Base-by-base conservation (phyloP, 2,329 filamentous ascomycete genomes). In the Penicillium sp. region DNA sequence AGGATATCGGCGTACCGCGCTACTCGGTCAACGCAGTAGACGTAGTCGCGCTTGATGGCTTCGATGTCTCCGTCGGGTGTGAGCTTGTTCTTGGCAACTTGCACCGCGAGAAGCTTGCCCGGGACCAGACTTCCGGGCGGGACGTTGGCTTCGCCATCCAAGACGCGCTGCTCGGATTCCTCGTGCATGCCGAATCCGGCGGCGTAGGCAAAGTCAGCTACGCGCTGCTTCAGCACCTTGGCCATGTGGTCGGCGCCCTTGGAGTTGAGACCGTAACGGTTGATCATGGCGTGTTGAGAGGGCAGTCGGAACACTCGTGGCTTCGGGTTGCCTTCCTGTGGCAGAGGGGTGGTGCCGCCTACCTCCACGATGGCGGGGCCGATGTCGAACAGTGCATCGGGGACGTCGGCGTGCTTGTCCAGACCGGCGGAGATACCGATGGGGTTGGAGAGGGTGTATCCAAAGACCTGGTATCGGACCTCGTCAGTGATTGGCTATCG, bases 81-180 rank as follows among this genome's bases (percentile, higher is more conserved):
- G 45, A 84, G 81, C 79, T 97, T 97, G 78, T 97, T 97, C 85
- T 99, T 99, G 49, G 93, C 92, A 40, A 97, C 85, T 76, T 99
- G 94, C 18, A 99, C 91, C 16, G 90, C 88, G 58, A 99, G 80
- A 55, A 97, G 77, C 57, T 88, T 85, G 15, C 92, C 93, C 0
- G 85, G 78, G 15, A 79, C 76, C 64, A 99, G 77, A 73, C 89
- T 90, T n/a, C 94, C 90, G 0, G 91, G 87, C 0, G 91, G 90
- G 0, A 96, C 90, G 37, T 84, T 67, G 41, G 86, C 89, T 53
- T 86, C 83, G 23, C 91, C 91, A 63, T 94, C 81, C 37, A 97
- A 78, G 1, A 99, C 86, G 13, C 85, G 80, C 41, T 81, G 76
- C 74, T 95, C 91, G 0, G 84, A 82, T 15, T 80, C 77, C 13